phyloP scores from a whole-genome alignment of 2,329 filamentous ascomycete genomes.

The Epichloe elymi region DNA sequence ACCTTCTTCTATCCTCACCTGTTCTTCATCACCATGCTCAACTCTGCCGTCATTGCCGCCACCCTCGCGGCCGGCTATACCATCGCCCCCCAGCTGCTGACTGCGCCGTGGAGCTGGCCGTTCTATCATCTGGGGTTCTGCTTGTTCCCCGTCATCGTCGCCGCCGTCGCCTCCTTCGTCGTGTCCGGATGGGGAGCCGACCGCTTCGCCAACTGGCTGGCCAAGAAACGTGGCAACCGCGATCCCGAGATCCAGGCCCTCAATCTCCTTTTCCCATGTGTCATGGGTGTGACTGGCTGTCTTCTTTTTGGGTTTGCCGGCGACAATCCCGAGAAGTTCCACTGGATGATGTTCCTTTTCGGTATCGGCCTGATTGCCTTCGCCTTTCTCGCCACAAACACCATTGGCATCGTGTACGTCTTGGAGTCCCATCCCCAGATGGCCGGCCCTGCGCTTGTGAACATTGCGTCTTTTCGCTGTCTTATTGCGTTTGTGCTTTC shows the following conservation, averaged over 20 bases:
- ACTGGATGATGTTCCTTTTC: neutral
- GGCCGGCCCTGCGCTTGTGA: slow-evolving; percentile 1
- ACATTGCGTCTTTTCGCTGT: slow-evolving; percentile 1
- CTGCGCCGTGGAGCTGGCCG: neutral
- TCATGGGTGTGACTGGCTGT: neutral
- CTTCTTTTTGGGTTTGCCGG: neutral
- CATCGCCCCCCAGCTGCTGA: neutral
- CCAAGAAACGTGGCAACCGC: slow-evolving; percentile 1
- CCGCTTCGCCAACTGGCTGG: slow-evolving; percentile 1
- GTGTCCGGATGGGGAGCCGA: slow-evolving; percentile 1
- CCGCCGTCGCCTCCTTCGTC: neutral
- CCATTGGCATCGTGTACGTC: slow-evolving; percentile 4
- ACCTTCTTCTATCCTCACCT: slow-evolving; percentile 3
- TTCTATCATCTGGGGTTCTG: slow-evolving; percentile 3
- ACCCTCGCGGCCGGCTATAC: slow-evolving; percentile 1
- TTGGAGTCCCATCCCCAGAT: neutral
- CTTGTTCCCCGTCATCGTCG: neutral
- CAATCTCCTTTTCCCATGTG: neutral
- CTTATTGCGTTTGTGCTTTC: slow-evolving; percentile 2
- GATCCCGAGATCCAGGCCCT: slow-evolving; percentile 1
- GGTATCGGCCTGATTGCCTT: slow-evolving; percentile 2
- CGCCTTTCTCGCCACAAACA: slow-evolving; percentile 2
- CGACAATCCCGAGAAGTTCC: neutral
- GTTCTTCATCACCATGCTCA: slow-evolving; percentile 2
- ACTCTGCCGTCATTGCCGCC: slow-evolving; percentile 1